Percentiles rank a stretch among this genome's conserved stretches.
Conservation (phyloP, 2,329 filamentous ascomycete genomes). For the Fusarium albosuccineum region DNA sequence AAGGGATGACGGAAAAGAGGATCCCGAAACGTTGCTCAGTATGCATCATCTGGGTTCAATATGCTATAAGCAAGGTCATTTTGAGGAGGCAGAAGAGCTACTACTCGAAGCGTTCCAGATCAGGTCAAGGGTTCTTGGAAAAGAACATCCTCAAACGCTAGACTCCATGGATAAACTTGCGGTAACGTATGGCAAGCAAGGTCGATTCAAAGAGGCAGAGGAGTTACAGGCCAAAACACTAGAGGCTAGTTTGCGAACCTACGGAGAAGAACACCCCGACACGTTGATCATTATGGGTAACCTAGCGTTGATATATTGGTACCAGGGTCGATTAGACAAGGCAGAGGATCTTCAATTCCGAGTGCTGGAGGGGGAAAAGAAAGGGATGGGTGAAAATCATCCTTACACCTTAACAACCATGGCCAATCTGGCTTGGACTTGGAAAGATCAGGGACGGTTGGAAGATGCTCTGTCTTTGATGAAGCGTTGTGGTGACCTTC, state of each 20-base stretch:
- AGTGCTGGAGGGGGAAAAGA: not conserved
- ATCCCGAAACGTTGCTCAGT: too few species aligned
- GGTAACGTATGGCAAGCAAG: not conserved
- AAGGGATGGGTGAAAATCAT: not conserved
- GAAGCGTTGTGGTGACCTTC: too few species aligned
- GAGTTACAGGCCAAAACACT: not conserved
- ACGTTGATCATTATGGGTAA: not conserved
- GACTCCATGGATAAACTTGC: not conserved
- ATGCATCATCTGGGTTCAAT: too few species aligned
- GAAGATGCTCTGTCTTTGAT: not conserved
- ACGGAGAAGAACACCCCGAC: too few species aligned
- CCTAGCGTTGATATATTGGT: not conserved
- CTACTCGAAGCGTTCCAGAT: not conserved
- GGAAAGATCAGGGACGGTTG: not conserved
- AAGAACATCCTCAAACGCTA: slow-evolving; percentile 3
- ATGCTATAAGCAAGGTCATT: too few species aligned
- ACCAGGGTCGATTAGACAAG: not conserved
- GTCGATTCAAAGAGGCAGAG: slow-evolving; percentile 6
- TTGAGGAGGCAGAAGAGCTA: too few species aligned
- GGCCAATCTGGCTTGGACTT: not conserved
- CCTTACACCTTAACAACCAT: not conserved
- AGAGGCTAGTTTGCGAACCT: too few species aligned
- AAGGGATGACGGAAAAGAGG: too few species aligned
- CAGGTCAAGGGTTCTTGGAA: not conserved
- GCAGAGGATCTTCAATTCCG: not conserved